These are phyloP conservation scores for Hypholoma fasciculare DNA, from an alignment of 768 basidiomycete species.

Conservation along the genomic window DNA sequence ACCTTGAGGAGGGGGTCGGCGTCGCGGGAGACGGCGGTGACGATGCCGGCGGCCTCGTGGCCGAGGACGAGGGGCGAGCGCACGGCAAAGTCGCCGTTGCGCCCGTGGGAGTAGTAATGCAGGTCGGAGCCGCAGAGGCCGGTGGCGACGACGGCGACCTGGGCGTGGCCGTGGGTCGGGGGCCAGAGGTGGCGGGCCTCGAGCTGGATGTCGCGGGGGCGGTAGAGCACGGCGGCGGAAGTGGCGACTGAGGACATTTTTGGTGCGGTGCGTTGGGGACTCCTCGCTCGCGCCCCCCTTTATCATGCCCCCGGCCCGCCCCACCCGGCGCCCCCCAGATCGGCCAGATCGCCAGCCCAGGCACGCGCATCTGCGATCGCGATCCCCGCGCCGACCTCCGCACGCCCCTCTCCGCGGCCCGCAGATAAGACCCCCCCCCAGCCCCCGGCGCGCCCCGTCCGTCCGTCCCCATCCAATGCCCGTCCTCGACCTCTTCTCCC, in stretches of 20 bases:
- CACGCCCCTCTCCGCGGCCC: not conserved
- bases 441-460: constrained; percentile 44
- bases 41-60: constrained; percentile 88
- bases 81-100: constrained; percentile 91
- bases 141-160: constrained; percentile 78
- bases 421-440: not conserved
- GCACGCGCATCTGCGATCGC: not conserved
- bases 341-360: not conserved
- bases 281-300: not conserved
- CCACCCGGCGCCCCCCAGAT: not conserved
- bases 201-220: constrained; percentile 77
- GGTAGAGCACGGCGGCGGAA: constrained; percentile 79
- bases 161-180: constrained; percentile 71
- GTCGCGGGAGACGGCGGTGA: constrained; percentile 80
- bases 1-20: constrained; percentile 55
- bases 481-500: constrained; percentile 63
- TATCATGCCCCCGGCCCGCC: not conserved
- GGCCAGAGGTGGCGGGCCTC: constrained; percentile 74
- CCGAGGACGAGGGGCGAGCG: constrained; percentile 88
- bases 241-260: constrained; percentile 51
- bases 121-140: constrained; percentile 92
- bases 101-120: constrained; percentile 87
- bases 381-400: not conserved
- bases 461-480: constrained; percentile 51
- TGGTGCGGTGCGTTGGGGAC: too few relatives aligned